Conservation (phyloP, 225 moss, liverwort and hornwort genomes). For the Marchantia polymorpha region DNA sequence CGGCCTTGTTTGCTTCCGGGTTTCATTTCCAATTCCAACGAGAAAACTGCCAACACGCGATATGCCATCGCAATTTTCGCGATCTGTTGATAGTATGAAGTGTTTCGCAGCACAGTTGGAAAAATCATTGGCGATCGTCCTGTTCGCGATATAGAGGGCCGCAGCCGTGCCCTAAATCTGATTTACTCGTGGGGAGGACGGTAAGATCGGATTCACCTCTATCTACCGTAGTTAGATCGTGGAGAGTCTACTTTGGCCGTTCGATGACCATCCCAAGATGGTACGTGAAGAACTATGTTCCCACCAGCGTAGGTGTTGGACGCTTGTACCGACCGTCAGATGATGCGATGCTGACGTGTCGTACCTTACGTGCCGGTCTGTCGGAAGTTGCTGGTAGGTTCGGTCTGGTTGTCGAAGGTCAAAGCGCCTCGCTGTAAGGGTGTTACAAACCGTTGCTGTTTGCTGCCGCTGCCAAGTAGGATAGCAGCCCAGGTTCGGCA, state of each 20-base stretch:
- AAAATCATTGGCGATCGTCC: neutral
- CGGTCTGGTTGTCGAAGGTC: conserved; percentile 11
- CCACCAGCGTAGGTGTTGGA: neutral
- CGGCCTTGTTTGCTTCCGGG: conserved; percentile 3
- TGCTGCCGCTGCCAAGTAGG: neutral
- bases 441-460: neutral
- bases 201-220: neutral
- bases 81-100: neutral
- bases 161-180: conserved; percentile 10
- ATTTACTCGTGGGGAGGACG: neutral
- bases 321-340: conserved; percentile 9
- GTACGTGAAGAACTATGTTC: neutral
- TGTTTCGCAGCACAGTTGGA: neutral
- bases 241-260: neutral
- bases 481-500: neutral
- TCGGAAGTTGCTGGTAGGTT: conserved; percentile 5
- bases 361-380: conserved; percentile 11
- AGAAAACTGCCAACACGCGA: neutral
- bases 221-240: neutral
- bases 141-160: neutral
- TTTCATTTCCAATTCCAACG: neutral
- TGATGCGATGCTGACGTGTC: conserved; percentile 18
- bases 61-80: neutral
- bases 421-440: conserved; percentile 4
- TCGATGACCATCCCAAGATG: neutral